Evolutionary conservation across 2,329 filamentous ascomycete genomes (phyloP).

Genomic region (Trichocomaceae sp.): DNA sequence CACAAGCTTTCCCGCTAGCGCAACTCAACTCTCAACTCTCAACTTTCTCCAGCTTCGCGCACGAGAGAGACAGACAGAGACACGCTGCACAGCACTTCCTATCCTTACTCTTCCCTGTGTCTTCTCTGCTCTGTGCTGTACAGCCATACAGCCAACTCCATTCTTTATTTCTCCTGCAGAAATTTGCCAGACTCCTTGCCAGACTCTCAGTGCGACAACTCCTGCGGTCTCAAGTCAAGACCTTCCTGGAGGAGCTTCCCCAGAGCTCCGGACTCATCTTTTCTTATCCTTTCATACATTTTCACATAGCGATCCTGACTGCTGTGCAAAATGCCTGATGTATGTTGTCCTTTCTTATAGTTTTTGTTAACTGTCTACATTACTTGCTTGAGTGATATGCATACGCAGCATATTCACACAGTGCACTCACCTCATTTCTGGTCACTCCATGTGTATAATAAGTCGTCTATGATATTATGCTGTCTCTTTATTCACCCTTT

Average conservation of each 20-base stretch:
- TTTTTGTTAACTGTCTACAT: not conserved
- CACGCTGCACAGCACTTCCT: not conserved
- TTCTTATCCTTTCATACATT: not conserved
- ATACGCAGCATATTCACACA: not conserved
- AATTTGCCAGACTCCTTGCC: not conserved
- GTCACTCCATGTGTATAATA: not conserved
- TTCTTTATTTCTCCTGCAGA: not conserved
- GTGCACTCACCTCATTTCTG: not conserved
- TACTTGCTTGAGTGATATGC: slow-evolving; percentile 1
- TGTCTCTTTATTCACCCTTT: not conserved
- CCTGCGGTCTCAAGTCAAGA: not conserved
- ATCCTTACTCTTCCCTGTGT: not conserved
- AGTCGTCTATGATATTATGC: not conserved
- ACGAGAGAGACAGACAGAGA: not conserved
- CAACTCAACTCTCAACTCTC: too few relatives aligned
- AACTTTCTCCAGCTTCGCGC: not conserved
- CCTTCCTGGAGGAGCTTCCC: not conserved
- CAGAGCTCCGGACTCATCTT: not conserved
- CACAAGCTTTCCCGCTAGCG: not conserved
- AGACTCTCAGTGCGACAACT: not conserved
- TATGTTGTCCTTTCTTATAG: slow-evolving; percentile 24
- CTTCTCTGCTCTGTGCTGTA: not conserved
- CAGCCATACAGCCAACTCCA: not conserved
- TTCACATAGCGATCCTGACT: not conserved
- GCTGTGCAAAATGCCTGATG: slow-evolving; percentile 39